Evolutionary conservation across 768 basidiomycete genomes (phyloP), one percentile per base, ranked within the genome.

Genomic region (Tephrocybe rancida): DNA sequence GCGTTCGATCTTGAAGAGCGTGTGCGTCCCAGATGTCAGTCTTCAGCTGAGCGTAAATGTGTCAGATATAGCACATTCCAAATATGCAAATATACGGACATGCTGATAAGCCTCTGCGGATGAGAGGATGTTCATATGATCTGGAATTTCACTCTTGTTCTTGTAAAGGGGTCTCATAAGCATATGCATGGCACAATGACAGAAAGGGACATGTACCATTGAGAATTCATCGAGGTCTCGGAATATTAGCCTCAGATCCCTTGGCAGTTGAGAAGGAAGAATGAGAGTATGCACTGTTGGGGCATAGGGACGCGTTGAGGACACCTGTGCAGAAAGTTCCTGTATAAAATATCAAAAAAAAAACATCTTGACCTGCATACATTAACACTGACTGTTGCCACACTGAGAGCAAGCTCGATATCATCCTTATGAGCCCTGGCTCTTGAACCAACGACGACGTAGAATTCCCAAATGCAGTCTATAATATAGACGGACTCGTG

Each of bases 381-480:
- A 50, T 14, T 25, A 25, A 18, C 24, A 50, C 73, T 43, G 44
- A 90, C 91, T 69, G 70, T 75, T 3, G 85, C 85, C 30, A 81
- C 63, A 44, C 75, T 65, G 7, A 92, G 63, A 2, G 84, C 91
- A 22, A 89, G 70, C 41, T 73, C 76, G 48, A 93, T 91, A 44
- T 84, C 79, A 44, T 67, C 65, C 49, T 85, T 78, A 29, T 80
- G 73, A 26, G 78, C 78, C 47, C 89, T 79, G n/a, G 87, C 89
- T 19, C 81, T 74, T 44, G 70, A 73, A 11, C 88, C 87, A 13
- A 94, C 84, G 25, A 93, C 52, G 16, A 93, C 80, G 60, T 90
- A 93, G 41, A 88, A 72, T 68, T 94, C 92, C 83, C 90, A 90
- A 18, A 84, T 71, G 62, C 88, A 92, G 63, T 93, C 86, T 32